Evolutionary conservation across 768 basidiomycete genomes (phyloP), one percentile per base, ranked within the genome.

Genomic region (Epithele typhae): DNA sequence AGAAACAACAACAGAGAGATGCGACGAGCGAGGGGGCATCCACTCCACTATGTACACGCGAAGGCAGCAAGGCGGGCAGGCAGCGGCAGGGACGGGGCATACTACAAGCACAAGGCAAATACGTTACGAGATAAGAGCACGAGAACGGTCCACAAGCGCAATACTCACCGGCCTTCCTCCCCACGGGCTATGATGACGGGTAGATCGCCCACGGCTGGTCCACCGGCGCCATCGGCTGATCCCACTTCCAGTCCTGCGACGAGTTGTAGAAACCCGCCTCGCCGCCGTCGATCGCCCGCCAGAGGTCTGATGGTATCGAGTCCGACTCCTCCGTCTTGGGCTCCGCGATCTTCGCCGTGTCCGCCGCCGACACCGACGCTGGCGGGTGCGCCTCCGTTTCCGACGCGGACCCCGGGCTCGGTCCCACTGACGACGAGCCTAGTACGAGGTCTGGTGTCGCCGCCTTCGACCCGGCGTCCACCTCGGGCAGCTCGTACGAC

Each of bases 181-280:
- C 23, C 14, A 25, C 7, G 10, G 41, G 33, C 23, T 36, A 43
- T 43, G 42, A 34, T 21, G 76, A 77, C 55, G 72, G 73, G 66
- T 72, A 82, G 57, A 88, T 80, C 25, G 82, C 83, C 87, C 87
- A 90, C 19, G 84, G 73, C 59, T 77, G 80, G 5, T 88, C 87
- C 52, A 73, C 59, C 35, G 76, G 66, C 49, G 74, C 66, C 84
- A 89, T 87, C 27, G 72, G 60, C 53, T 76, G 73, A 45, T 87
- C 87, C 78, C 79, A 90, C 66, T 84, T 88, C 82, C 82, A 90
- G 34, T 75, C 74, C 43, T 65, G 66, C 22, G 71, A 53, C 53
- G 57, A 25, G 51, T 70, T 66, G 66, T 78, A 88, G 61, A 82
- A 87, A 38, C 82, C 73, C 15, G 78, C 76, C 67, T 87, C 84